These are phyloP conservation scores for Paramecium caudatum DNA, from an alignment of 73 alveolate species.

Conservation along the genomic window DNA sequence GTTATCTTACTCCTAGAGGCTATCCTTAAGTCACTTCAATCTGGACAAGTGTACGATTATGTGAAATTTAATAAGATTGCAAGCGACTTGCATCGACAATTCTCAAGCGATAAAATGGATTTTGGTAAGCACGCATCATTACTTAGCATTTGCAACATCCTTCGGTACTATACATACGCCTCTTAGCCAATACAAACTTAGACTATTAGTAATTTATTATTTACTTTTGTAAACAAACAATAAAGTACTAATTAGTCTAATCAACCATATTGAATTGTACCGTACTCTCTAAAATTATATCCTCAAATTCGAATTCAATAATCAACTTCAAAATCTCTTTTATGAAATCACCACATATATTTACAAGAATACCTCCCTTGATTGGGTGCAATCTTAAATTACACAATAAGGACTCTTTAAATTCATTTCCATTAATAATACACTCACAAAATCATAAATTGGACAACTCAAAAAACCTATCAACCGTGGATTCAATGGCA, in stretches of 20 bases:
- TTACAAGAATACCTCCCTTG: background rate
- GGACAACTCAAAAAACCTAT: background rate
- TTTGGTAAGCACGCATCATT: background rate
- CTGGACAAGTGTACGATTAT: background rate
- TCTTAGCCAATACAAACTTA: background rate
- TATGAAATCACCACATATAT: background rate
- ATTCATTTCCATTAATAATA: background rate
- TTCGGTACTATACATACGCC: background rate
- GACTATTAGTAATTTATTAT: background rate
- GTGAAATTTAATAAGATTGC: background rate
- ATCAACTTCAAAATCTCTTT: background rate
- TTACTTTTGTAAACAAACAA: background rate
- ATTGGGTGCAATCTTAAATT: background rate
- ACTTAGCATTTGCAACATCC: background rate
- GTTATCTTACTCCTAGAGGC: background rate
- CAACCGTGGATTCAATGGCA: constrained; percentile 8
- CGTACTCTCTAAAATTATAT: background rate
- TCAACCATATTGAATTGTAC: background rate
- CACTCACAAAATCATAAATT: background rate
- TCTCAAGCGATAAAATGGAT: background rate
- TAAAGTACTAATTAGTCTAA: background rate
- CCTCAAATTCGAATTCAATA: background rate
- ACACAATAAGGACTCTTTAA: background rate
- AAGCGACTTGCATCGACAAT: background rate
- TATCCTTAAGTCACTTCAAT: background rate